Percentiles rank a stretch among this genome's conserved stretches.
Evolutionary conservation across 202 grass and related monocot species (phyloP).

Genomic region (Bolboschoenoplectus hybrid): DNA sequence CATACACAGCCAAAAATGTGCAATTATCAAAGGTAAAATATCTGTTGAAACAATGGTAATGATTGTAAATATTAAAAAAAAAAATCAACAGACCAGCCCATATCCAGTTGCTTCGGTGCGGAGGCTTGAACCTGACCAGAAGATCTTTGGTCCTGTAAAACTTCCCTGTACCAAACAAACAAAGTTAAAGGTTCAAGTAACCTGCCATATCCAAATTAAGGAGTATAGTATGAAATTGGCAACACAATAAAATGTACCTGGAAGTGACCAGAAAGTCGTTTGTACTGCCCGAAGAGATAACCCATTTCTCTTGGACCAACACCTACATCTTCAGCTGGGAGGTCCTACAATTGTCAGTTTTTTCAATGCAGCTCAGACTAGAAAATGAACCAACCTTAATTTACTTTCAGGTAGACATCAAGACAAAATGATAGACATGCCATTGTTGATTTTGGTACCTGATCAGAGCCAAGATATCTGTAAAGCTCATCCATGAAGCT

Average conservation of each 20-base stretch:
- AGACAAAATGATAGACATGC: slow-evolving; percentile 11
- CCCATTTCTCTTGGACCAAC: slow-evolving; percentile 97
- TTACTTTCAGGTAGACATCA: slow-evolving; percentile 42
- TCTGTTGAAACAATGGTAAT: slow-evolving; percentile 24
- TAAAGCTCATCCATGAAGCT: slow-evolving; percentile 99
- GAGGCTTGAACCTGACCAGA: slow-evolving; percentile 98
- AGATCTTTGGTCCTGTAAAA: slow-evolving; percentile 99
- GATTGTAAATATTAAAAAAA: slow-evolving; percentile 37
- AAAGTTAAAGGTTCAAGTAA: slow-evolving; percentile 52
- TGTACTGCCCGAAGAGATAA: slow-evolving; percentile 98
- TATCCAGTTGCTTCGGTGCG: slow-evolving; percentile 99
- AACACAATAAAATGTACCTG: slow-evolving; percentile 62
- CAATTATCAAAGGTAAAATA: slow-evolving; percentile 23
- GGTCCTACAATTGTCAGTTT: slow-evolving; percentile 59
- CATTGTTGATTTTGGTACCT: slow-evolving; percentile 55
- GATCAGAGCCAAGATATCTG: slow-evolving; percentile 95
- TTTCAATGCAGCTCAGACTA: slow-evolving; percentile 36
- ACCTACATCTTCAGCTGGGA: slow-evolving; percentile 94
- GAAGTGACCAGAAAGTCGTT: slow-evolving; percentile 95
- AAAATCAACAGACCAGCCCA: slow-evolving; percentile 66
- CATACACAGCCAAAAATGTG: not conserved
- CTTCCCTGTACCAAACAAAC: slow-evolving; percentile 85
- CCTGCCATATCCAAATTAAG: slow-evolving; percentile 29
- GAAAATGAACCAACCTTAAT: slow-evolving; percentile 35
- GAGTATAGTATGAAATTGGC: slow-evolving; percentile 22